phyloP scores from a whole-genome alignment of 2,329 filamentous ascomycete genomes.

The Aspergillus chevalieri region DNA sequence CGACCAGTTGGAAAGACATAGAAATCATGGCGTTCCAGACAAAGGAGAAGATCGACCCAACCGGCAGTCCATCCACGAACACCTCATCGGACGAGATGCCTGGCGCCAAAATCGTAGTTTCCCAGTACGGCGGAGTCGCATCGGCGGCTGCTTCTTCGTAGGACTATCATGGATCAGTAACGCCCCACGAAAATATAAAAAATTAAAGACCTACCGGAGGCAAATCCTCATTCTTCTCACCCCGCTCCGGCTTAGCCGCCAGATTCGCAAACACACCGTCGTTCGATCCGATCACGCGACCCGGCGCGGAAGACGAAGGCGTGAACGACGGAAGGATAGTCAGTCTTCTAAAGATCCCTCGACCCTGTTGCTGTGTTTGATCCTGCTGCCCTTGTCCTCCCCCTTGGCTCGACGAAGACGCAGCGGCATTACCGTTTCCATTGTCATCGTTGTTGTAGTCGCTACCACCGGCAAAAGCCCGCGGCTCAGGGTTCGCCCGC shows the following conservation, averaged over 20 bases:
- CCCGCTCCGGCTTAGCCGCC: constrained; percentile 78
- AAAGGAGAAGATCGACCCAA: constrained; percentile 76
- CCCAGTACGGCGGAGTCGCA: constrained; percentile 95
- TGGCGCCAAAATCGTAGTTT: constrained; percentile 93
- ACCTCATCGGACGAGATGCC: constrained; percentile 91
- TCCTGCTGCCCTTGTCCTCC: not conserved
- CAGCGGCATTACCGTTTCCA: constrained; percentile 11
- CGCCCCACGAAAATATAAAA: not conserved
- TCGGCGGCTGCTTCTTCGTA: constrained; percentile 98
- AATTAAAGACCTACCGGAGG: constrained; percentile 66
- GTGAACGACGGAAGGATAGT: constrained; percentile 51
- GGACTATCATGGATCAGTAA: constrained; percentile 55
- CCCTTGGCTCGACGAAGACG: constrained; percentile 20
- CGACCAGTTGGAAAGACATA: constrained; percentile 93
- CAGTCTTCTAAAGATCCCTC: constrained; percentile 37
- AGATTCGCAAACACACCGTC: constrained; percentile 97
- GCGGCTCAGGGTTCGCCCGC: constrained; percentile 51
- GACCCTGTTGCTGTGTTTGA: constrained; percentile 8
- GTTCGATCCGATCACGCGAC: constrained; percentile 63
- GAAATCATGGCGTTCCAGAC: constrained; percentile 84
- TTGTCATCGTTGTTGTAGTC: constrained; percentile 19
- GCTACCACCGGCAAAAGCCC: constrained; percentile 24
- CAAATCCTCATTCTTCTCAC: constrained; percentile 77
- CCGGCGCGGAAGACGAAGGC: constrained; percentile 30
- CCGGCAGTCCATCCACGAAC: constrained; percentile 92